phyloP scores from a whole-genome alignment of 345 rosid species.

The Citrus inodora region DNA sequence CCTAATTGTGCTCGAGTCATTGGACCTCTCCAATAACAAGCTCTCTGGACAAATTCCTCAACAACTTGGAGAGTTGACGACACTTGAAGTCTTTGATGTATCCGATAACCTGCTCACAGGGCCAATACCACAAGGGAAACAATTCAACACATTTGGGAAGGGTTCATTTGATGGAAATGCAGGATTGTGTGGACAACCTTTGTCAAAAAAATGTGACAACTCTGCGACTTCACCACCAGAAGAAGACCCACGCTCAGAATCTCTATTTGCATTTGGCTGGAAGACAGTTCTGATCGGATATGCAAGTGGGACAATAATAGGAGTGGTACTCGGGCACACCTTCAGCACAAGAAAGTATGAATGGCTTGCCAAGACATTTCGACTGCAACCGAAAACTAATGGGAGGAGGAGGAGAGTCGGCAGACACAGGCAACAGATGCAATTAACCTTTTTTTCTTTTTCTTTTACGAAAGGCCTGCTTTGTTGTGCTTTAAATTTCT shows the following conservation, averaged over 20 bases:
- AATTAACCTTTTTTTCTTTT: neutral
- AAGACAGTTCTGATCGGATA: constrained; percentile 3
- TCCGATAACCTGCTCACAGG: neutral
- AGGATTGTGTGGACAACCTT: neutral
- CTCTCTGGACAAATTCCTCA: neutral
- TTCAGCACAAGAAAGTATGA: neutral
- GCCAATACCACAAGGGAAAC: neutral
- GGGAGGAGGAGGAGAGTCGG: neutral
- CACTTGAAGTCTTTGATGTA: neutral
- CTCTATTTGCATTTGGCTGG: neutral
- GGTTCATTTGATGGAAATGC: neutral
- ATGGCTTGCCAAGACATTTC: constrained; percentile 6
- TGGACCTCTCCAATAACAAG: neutral
- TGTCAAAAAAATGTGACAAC: neutral
- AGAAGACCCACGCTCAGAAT: neutral
- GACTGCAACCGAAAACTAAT: neutral
- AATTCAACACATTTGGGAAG: neutral
- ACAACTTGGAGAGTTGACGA: neutral
- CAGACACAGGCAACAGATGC: neutral
- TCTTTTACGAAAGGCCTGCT: no score
- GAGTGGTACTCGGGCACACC: constrained; percentile 12
- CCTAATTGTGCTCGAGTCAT: neutral
- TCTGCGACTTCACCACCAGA: neutral
- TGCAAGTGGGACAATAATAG: constrained; percentile 10
- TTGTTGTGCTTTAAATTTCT: no score